phyloP scores from a whole-genome alignment of 1,284 basidiomycete genomes.

The Malassezia nana region DNA sequence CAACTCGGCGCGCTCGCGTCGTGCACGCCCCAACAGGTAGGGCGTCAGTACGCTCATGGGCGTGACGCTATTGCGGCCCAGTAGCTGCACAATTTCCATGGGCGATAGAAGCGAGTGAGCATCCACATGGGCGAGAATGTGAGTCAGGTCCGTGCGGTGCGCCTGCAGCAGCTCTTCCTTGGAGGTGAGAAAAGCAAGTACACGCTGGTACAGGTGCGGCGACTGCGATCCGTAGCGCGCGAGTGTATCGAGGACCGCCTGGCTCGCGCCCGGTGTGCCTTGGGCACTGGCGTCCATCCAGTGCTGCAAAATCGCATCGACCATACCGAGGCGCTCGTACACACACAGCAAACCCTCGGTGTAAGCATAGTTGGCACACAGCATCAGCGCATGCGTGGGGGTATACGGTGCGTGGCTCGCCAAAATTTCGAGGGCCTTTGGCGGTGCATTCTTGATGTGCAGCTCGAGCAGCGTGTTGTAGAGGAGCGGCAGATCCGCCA shows the following conservation, averaged over 20 bases:
- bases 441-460: conserved; percentile 57
- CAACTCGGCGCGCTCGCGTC: conserved; percentile 64
- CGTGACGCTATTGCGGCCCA: conserved; percentile 74
- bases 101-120: conserved; percentile 72
- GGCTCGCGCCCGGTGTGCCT: conserved; percentile 18
- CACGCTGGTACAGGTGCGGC: conserved; percentile 72
- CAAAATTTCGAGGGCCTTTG: conserved; percentile 29
- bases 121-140: conserved; percentile 65
- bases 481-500: conserved; percentile 17
- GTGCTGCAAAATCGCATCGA: conserved; percentile 83
- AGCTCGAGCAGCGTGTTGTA: conserved; percentile 77
- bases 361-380: conserved; percentile 74
- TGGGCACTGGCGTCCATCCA: conserved; percentile 57
- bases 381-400: conserved; percentile 75
- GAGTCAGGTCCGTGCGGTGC: conserved; percentile 61
- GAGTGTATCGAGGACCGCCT: conserved; percentile 57
- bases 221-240: conserved; percentile 63
- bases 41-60: conserved; percentile 81
- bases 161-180: conserved; percentile 55
- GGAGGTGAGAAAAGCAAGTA: conserved; percentile 79
- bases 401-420: conserved; percentile 63
- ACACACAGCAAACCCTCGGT: conserved; percentile 74
- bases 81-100: conserved; percentile 72
- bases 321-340: conserved; percentile 90
- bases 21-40: conserved; percentile 71